Base-by-base conservation (phyloP, 805 yeast genomes). In the Yarrowia divulgata region DNA sequence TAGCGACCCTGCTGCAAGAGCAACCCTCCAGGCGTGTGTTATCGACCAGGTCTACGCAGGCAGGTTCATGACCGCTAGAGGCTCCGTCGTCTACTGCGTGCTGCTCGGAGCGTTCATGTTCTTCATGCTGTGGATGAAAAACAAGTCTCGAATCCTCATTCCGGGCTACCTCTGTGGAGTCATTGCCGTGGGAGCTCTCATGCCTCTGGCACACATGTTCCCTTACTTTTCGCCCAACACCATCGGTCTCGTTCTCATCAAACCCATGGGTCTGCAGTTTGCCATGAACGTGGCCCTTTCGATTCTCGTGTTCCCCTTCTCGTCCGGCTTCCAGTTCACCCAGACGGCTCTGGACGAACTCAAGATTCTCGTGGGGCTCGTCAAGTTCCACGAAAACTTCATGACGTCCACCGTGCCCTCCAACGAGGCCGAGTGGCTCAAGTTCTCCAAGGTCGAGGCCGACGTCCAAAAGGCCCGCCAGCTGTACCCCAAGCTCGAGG, bases 401-500 rank as follows among this genome's bases (percentile, higher is more conserved):
- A 63, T 63, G 37, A 49, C 57, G 10, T 39, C 43, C n/a, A 48
- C 68, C 19, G n/a, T 63, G 7, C 68, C 68, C 9, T 63, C 68
- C 10, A 40, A 63, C 39, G 55, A 48, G 10, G 12, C 35, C 10
- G 57, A 63, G 13, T 63, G 68, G 68, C 57, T 49, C 37, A 63
- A 48, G 3, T 63, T 48, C 18, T 63, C 57, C 2, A 39, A 45
- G 13, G 58, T 54, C 23, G 66, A 43, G 9, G 63, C 46, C 5
- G 60, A 50, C 19, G 40, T 54, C 16, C 40, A 55, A 50, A 58
- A 43, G 7, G 70, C 69, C 1, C 46, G 69, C 2, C 43, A 45
- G 40, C 52, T 40, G 54, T 66, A 58, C 39, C 71, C 73, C 34
- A 74, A 70, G 1, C 48, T 72, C 19, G 75, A 76, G n/a, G 71